phyloP scores from a whole-genome alignment of 495 filamentous ascomycete genomes.

The Talaromyces wortmannii region DNA sequence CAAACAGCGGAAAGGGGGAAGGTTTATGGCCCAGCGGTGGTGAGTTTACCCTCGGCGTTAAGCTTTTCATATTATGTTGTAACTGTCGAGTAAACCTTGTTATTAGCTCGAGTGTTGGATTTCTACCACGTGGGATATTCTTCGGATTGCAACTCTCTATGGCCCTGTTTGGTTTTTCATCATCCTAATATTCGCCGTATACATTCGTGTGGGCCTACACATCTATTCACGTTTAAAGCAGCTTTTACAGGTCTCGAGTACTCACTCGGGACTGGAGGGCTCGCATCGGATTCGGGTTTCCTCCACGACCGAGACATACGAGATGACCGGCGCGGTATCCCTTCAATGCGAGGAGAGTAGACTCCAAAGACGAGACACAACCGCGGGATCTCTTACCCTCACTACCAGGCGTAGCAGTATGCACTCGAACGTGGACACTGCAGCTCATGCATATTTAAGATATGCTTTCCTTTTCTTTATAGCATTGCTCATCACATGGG shows the following conservation, averaged over 20 bases:
- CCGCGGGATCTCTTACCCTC: conserved; percentile 6
- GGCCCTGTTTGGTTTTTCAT: conserved; percentile 80
- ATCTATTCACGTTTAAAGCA: conserved; percentile 52
- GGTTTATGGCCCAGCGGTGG: conserved; percentile 69
- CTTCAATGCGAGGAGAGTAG: neutral
- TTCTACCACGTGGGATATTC: conserved; percentile 55
- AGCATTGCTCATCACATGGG: conserved; percentile 76
- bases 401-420: conserved; percentile 20
- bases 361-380: neutral
- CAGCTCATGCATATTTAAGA: conserved; percentile 71
- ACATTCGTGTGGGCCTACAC: conserved; percentile 60
- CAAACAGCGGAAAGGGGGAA: conserved; percentile 34
- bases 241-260: conserved; percentile 24
- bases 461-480: conserved; percentile 80
- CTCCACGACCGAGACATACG: conserved; percentile 38
- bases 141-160: conserved; percentile 74
- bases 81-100: neutral
- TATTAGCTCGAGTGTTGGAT: conserved; percentile 78
- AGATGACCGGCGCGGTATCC: conserved; percentile 29
- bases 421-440: neutral
- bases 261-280: conserved; percentile 11
- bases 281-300: conserved; percentile 34
- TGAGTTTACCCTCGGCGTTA: conserved; percentile 13
- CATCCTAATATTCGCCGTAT: conserved; percentile 61
- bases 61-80: neutral